Evolutionary conservation across 1,139 yeast species (phyloP).

Genomic region (Candida labiduridarum): DNA sequence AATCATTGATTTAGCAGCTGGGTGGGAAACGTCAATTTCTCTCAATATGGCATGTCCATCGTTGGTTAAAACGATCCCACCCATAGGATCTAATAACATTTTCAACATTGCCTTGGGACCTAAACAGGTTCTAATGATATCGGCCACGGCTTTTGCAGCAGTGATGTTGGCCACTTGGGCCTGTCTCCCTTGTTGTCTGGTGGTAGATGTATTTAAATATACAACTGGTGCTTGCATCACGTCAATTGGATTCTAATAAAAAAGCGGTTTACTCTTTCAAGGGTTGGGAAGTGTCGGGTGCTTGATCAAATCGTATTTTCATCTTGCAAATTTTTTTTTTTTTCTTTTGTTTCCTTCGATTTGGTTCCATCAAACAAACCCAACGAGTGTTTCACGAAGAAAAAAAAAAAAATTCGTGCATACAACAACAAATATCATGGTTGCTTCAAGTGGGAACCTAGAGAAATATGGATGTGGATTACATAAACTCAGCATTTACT

Average conservation of each 20-base stretch:
- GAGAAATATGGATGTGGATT: slow-evolving; percentile 21
- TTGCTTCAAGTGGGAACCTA: not conserved
- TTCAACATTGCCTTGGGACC: slow-evolving; percentile 99
- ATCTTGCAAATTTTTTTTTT: slow-evolving; percentile 2
- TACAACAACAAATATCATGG: not conserved
- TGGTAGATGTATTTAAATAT: slow-evolving; percentile 74
- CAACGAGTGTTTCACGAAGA: not conserved
- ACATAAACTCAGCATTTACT: slow-evolving; percentile 31
- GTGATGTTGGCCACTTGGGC: slow-evolving; percentile 97
- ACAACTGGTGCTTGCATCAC: slow-evolving; percentile 55
- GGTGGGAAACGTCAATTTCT: slow-evolving; percentile 92
- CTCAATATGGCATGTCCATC: slow-evolving; percentile 95
- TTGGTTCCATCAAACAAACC: not conserved
- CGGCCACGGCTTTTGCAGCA: slow-evolving; percentile 98
- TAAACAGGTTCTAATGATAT: slow-evolving; percentile 93
- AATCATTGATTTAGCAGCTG: slow-evolving; percentile 98
- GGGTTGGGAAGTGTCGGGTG: not conserved
- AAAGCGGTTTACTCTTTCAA: not conserved
- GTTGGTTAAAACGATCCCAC: slow-evolving; percentile 95
- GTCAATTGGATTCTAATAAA: slow-evolving; percentile 5
- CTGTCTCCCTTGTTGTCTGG: slow-evolving; percentile 94
- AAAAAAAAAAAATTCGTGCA: not conserved
- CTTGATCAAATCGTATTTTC: not conserved
- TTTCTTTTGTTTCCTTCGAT: not conserved
- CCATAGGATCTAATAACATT: slow-evolving; percentile 98